Percentiles rank a stretch among this genome's conserved stretches.
These are phyloP conservation scores for Ophiostoma sp. DNA, from an alignment of 2,329 filamentous ascomycete genomes.

Conservation along the genomic window DNA sequence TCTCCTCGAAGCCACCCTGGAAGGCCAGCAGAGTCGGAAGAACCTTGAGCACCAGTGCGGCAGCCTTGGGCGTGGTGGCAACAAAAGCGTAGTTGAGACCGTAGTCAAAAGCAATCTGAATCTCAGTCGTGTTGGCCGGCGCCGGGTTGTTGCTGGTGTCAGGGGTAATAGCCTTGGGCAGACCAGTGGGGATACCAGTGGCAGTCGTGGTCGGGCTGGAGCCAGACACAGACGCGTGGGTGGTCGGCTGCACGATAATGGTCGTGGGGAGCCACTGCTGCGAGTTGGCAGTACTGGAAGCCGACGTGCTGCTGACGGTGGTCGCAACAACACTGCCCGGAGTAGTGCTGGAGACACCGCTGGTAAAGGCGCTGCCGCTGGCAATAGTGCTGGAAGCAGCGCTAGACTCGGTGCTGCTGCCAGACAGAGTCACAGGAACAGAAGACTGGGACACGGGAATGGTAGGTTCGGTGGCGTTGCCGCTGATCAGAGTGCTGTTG, in stretches of 20 bases:
- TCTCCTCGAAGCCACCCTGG: slow-evolving; percentile 50
- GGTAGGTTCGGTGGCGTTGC: slow-evolving; percentile 18
- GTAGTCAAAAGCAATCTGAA: slow-evolving; percentile 80
- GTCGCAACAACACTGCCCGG: neutral
- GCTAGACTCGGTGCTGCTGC: slow-evolving; percentile 12
- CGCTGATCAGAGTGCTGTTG: slow-evolving; percentile 12
- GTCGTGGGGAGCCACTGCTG: slow-evolving; percentile 52
- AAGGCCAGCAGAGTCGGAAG: slow-evolving; percentile 67
- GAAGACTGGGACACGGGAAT: slow-evolving; percentile 12
- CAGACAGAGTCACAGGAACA: slow-evolving; percentile 13
- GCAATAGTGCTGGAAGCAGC: neutral
- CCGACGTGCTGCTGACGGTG: neutral
- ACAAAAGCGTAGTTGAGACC: slow-evolving; percentile 82
- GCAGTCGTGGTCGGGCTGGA: slow-evolving; percentile 42
- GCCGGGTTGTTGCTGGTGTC: slow-evolving; percentile 48
- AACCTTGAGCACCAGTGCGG: slow-evolving; percentile 77
- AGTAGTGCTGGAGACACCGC: neutral
- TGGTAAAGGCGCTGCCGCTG: neutral
- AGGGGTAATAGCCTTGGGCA: slow-evolving; percentile 73
- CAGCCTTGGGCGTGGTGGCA: slow-evolving; percentile 62
- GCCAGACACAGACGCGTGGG: slow-evolving; percentile 37
- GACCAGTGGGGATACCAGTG: slow-evolving; percentile 55
- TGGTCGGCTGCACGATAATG: slow-evolving; percentile 51
- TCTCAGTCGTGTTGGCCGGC: slow-evolving; percentile 61
- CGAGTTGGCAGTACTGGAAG: slow-evolving; percentile 11